Evolutionary conservation across 192 early-diverging fungal genomes (phyloP), one percentile per base, ranked within the genome.

Genomic region (Geranomyces michiganensis): DNA sequence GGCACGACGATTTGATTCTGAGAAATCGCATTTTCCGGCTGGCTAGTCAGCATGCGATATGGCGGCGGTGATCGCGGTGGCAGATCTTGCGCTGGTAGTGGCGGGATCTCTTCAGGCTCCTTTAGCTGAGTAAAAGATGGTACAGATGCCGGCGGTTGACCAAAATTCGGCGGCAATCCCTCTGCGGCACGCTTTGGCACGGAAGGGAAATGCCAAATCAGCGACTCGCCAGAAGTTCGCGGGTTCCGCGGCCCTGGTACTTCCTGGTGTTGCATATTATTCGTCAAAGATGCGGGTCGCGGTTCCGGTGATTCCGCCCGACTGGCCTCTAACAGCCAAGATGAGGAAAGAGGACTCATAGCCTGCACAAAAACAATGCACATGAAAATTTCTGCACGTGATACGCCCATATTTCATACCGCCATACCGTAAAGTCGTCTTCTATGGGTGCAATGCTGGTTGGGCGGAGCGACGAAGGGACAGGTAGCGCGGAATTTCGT

Each of bases 171-270:
- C 17, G 58, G 24, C 19, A 29, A 5, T 30, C 12, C 58, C 27
- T 19, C 8, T 8, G 31, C 58, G 8, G 6, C 31, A 8, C 27
- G 68, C 24, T 70, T 58, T 9, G 55, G 55, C 15, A 70, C 68
- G 8, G 68, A 70, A 7, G 68, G 68, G 30, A 70, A 70, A 8
- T 46, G 29, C 68, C 68, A 70, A 41, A 70, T 45, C 13, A 70
- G 31, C 0, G 68, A 70, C 24, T 67, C 65, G 15, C 51, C 58
- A 26, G 29, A 53, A 4, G 24, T 53, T 53, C 51, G 51, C 15
- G 51, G 51, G 17, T 53, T 53, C n/a, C n/a, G 36, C 36, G 36
- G 36, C 36, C 36, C 36, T 3, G 36, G 36, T 10, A 41, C 36
- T 10, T 41, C 36, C 5, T 41, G 36, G 36, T 41, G 36, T 41